Evolutionary conservation across 2,329 filamentous ascomycete genomes (phyloP), one percentile per base, ranked within the genome.

Genomic region (Verruconis gallopava): DNA sequence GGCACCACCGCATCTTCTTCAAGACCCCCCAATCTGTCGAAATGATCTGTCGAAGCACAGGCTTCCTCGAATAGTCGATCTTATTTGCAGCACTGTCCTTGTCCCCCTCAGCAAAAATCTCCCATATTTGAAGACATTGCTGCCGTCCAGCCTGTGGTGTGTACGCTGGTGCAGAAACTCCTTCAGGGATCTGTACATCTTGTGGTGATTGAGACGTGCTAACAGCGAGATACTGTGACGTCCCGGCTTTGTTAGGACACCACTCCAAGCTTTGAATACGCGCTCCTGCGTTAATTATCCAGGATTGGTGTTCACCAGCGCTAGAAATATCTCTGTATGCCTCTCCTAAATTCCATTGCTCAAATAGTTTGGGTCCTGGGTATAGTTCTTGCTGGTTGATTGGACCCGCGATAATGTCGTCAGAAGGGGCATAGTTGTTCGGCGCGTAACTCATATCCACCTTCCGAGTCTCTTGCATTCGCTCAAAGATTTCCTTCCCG

Each of bases 111-210:
- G 64, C 61, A 28, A 60, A 57, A 48, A 79, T 72, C 4, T 66
- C 60, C 75, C 75, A 79, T 4, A 79, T 67, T 47, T 78, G 73
- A 21, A 79, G 63, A 2, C 65, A 66, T 12, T 66, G 64, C 13
- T 67, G 63, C 46, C 65, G 68, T 13, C 64, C 57, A 4, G 59
- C 53, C 3, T 68, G 67, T 6, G 71, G 61, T 13, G 61, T 61
- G 51, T 75, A 76, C 47, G 55, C 49, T 47, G 53, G 46, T 32
- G 57, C 34, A 40, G 49, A 45, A 43, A 62, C 61, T 45, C 66
- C 60, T 21, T 56, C 51, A 9, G 59, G 51, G 5, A 56, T 53
- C 17, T 62, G 57, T n/a, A 57, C 56, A 12, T 44, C 37, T 47
- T 52, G 46, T 59, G 51, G 46, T 3, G 51, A 47, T 20, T 30